Conservation (phyloP, 306 rosid species). For the Biancaea sappan region DNA sequence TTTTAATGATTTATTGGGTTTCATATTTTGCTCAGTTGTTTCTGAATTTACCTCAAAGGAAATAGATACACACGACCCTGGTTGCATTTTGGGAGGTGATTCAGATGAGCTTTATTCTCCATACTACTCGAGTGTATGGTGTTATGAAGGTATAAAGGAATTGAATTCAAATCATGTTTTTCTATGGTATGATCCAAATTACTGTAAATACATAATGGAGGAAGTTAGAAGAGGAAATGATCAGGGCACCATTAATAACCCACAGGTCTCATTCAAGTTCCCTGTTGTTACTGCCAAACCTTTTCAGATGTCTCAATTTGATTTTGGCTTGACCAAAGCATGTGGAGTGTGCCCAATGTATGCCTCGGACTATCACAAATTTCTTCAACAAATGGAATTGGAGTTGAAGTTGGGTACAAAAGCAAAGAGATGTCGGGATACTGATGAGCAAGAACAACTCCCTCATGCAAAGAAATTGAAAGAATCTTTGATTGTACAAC, state of each 20-base stretch:
- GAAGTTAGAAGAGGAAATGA: neutral
- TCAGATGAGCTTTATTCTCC: neutral
- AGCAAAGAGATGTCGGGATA: too few species aligned
- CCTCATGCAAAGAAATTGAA: too few species aligned
- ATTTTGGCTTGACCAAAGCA: neutral
- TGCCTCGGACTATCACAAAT: neutral
- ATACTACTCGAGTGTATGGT: slow-evolving; percentile 10
- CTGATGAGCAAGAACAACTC: too few species aligned
- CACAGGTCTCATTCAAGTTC: neutral
- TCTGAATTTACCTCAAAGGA: neutral
- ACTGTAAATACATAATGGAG: neutral
- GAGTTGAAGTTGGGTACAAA: too few species aligned
- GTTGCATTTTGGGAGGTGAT: too few species aligned
- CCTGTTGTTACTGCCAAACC: neutral
- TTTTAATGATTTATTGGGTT: neutral
- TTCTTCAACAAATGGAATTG: too few species aligned
- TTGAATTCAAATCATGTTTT: slow-evolving; percentile 30
- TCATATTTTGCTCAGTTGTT: neutral
- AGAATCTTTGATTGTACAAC: too few species aligned
- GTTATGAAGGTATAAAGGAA: neutral
- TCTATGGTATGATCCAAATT: neutral
- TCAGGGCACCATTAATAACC: neutral
- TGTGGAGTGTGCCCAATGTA: neutral
- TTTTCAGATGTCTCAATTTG: too few species aligned
- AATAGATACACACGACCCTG: too few species aligned